Base-by-base conservation (phyloP, 768 basidiomycete genomes). In the Fomitopsis pulvina region DNA sequence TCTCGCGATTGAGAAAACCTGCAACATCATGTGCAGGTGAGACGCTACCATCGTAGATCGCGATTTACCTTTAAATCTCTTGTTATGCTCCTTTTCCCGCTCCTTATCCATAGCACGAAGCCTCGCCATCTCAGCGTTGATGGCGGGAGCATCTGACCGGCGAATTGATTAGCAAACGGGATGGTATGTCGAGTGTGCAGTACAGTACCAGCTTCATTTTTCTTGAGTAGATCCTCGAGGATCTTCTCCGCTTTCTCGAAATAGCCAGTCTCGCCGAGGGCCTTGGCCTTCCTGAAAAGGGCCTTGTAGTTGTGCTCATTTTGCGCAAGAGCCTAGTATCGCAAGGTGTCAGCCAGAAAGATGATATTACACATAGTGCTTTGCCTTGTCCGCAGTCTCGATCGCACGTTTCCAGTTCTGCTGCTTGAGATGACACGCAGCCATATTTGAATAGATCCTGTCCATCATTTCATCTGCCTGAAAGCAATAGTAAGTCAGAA, bases 391-490 rank as follows among this genome's bases (percentile, higher is more conserved):
- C 21, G 90, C 87, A n/a, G 87, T 83, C 57, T 92, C 87, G 45
- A 79, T 63, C 0, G 83, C 85, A 12, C 90, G 79, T 59, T 80
- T 78, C 85, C 85, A 92, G 60, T 89, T 92, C 41, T 73, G 71
- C 44, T 80, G 79, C 66, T 88, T 90, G 60, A 92, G 68, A 62
- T 92, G 87, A 57, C 87, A 89, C 4, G 87, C 87, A 2, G 83
- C 79, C 85, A 88, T 86, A 50, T 92, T 92, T 3, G 86, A 79
- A 54, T 92, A 87, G 41, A 91, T 80, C 69, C 86, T 92, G 66
- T 87, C 87, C 18, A 88, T 64, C 32, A 90, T 73, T 9, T 81
- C 71, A 62, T 92, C 90, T 18, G 81, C 74, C 89, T 92, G 12
- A 10, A 21, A 42, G 14, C 16, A 42, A 24, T 43, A 26, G 34